Evolutionary conservation across 106 monocot species (phyloP).

Genomic region (Amphibolis antarctica): DNA sequence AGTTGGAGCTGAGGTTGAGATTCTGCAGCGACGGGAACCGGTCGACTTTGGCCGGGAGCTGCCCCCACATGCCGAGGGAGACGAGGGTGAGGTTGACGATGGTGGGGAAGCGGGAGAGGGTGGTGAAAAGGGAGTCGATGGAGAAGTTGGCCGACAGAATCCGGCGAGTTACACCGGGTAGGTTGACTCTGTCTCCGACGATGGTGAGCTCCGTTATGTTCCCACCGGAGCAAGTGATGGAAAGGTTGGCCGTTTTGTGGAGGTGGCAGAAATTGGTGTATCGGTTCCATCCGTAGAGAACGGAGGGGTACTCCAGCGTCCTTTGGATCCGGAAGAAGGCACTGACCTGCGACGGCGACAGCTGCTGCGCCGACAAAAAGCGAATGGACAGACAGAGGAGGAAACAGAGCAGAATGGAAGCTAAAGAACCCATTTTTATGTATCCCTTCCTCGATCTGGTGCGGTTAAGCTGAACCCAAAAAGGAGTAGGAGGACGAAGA

Average conservation of each 20-base stretch:
- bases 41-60: conserved; percentile 34
- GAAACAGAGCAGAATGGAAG: not conserved
- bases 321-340: conserved; percentile 10
- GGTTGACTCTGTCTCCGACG: conserved; percentile 17
- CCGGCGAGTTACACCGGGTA: conserved; percentile 8
- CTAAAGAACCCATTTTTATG: not conserved
- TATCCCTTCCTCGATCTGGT: not conserved
- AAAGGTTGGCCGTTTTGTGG: conserved; percentile 33
- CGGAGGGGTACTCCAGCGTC: conserved; percentile 44
- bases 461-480: not conserved
- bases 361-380: not conserved
- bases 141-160: conserved; percentile 56
- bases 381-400: not conserved
- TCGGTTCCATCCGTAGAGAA: conserved; percentile 19
- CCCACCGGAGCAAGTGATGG: conserved; percentile 39
- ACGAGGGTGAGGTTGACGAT: conserved; percentile 49
- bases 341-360: not conserved
- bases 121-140: conserved; percentile 58
- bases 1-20: conserved; percentile 69
- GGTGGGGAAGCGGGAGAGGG: conserved; percentile 42
- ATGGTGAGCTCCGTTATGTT: conserved; percentile 41
- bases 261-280: conserved; percentile 47
- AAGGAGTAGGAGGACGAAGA: not conserved
- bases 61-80: conserved; percentile 74
- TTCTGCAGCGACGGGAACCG: conserved; percentile 25